These are phyloP conservation scores for Penicillium manginii DNA, from an alignment of 495 filamentous ascomycete species.

Conservation along the genomic window DNA sequence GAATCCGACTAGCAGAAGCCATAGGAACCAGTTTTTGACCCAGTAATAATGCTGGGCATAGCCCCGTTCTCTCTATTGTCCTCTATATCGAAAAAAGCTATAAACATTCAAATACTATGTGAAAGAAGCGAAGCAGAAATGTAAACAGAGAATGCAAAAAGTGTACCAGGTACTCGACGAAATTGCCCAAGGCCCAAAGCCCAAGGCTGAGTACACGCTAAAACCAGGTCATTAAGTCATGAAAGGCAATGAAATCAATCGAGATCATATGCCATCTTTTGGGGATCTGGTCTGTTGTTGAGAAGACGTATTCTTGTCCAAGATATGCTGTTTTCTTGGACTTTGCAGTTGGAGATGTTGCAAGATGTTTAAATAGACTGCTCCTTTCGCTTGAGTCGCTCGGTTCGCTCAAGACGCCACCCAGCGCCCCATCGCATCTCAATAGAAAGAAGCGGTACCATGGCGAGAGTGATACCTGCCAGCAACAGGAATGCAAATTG, in stretches of 20 bases:
- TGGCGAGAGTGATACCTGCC: constrained; percentile 44
- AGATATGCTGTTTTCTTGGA: background rate
- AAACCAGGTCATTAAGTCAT: background rate
- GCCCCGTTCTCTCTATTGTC: too few relatives aligned
- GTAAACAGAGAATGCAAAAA: too few relatives aligned
- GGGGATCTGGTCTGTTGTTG: too few relatives aligned
- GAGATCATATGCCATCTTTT: background rate
- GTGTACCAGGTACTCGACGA: too few relatives aligned
- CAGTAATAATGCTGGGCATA: too few relatives aligned
- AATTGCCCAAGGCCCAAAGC: too few relatives aligned
- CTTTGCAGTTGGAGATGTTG: background rate
- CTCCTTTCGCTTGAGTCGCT: constrained; percentile 25
- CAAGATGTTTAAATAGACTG: constrained; percentile 1
- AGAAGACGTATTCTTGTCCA: background rate
- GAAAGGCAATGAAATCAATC: background rate
- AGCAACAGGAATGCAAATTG: constrained; percentile 67
- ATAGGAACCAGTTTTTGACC: too few relatives aligned
- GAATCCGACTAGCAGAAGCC: too few relatives aligned
- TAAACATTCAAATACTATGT: too few relatives aligned
- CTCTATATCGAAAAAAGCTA: too few relatives aligned
- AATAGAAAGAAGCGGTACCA: constrained; percentile 39
- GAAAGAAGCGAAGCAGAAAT: too few relatives aligned
- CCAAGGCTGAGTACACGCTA: too few relatives aligned
- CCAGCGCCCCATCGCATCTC: constrained; percentile 49
- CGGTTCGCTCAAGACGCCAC: constrained; percentile 42